Conservation (phyloP, 805 yeast genomes). For the Wickerhamomyces canadensis region DNA sequence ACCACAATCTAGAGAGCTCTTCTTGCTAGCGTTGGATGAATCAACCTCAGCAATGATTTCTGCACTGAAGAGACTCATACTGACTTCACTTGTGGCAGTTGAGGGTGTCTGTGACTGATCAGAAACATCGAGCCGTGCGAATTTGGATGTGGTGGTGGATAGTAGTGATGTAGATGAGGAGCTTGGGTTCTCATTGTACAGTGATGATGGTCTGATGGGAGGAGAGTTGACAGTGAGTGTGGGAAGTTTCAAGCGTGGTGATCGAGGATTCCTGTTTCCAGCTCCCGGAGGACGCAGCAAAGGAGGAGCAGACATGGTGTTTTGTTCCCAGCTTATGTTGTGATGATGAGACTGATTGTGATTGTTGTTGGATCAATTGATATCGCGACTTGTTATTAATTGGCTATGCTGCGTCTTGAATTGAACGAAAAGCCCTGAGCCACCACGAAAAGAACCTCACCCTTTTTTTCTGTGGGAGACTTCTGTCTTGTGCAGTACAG, state of each 20-base stretch:
- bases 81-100: conserved; percentile 23
- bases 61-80: conserved; percentile 24
- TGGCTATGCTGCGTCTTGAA: too few relatives aligned
- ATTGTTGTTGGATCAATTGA: too few relatives aligned
- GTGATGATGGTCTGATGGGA: conserved; percentile 2
- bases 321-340: too few relatives aligned
- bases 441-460: too few relatives aligned
- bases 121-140: conserved; percentile 14
- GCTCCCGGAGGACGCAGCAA: conserved; percentile 40
- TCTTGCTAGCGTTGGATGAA: conserved; percentile 1
- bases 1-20: not conserved
- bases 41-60: conserved; percentile 26
- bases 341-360: too few relatives aligned
- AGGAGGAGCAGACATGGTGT: conserved; percentile 32
- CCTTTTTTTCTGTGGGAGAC: too few relatives aligned
- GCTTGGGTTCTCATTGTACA: conserved; percentile 9
- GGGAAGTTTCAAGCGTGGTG: conserved; percentile 42
- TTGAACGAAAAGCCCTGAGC: too few relatives aligned
- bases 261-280: conserved; percentile 30
- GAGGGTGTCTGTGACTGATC: conserved; percentile 22
- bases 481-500: too few relatives aligned
- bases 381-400: too few relatives aligned
- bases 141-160: conserved; percentile 16
- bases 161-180: conserved; percentile 17
- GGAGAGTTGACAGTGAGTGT: conserved; percentile 21